phyloP scores from a whole-genome alignment of 176 grass and related monocot genomes.

The Themeda triandra region DNA sequence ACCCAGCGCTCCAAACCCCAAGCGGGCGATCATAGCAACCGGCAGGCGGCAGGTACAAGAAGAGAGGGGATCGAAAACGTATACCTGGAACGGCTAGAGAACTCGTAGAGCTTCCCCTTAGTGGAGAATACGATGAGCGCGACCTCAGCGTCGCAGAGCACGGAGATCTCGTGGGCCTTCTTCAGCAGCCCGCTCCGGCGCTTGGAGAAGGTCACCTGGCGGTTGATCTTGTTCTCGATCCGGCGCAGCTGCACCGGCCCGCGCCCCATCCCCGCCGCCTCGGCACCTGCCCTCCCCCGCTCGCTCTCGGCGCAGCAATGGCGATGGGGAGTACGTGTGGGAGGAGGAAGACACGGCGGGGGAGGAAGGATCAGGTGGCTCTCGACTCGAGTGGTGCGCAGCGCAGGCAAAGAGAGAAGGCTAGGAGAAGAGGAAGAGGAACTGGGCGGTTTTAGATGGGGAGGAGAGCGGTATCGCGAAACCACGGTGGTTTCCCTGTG shows the following conservation, averaged over 20 bases:
- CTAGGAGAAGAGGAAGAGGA: background rate
- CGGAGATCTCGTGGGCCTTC: slow-evolving; percentile 98
- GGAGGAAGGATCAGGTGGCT: slow-evolving; percentile 2
- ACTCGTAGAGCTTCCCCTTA: slow-evolving; percentile 93
- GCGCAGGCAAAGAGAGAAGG: background rate
- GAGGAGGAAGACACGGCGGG: background rate
- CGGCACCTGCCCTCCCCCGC: background rate
- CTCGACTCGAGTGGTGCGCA: background rate
- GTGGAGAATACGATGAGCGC: slow-evolving; percentile 89
- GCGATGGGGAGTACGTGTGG: background rate
- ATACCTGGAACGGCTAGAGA: slow-evolving; percentile 41
- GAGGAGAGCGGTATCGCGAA: slow-evolving; percentile 18
- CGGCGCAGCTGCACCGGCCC: slow-evolving; percentile 86
- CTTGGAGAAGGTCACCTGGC: slow-evolving; percentile 95
- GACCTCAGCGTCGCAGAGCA: slow-evolving; percentile 94
- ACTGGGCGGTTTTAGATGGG: slow-evolving; percentile 29
- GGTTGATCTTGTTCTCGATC: slow-evolving; percentile 98
- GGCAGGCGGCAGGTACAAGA: background rate
- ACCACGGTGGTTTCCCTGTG: slow-evolving; percentile 27
- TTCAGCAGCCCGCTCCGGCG: slow-evolving; percentile 78
- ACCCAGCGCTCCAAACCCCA: background rate
- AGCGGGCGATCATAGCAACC: background rate
- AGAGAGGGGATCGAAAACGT: background rate
- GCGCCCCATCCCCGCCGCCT: slow-evolving; percentile 57
- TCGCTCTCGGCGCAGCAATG: background rate